Base-by-base conservation (phyloP, 768 basidiomycete genomes). In the Tylopilus vinaceipallidus region DNA sequence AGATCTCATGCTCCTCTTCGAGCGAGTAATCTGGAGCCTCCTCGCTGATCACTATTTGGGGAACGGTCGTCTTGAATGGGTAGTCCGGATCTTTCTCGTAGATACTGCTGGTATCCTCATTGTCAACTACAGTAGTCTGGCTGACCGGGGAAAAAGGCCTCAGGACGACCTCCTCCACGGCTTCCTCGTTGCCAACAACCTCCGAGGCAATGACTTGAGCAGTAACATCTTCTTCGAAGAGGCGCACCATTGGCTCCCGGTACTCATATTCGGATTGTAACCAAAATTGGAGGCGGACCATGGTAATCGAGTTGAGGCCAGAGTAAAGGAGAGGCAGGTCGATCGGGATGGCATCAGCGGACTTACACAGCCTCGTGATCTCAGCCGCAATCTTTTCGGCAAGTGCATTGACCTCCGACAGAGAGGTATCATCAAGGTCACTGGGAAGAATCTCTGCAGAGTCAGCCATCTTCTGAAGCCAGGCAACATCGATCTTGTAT, bases 341-440 rank as follows among this genome's bases (percentile, higher is more conserved):
- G 36, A 59, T 58, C 30, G 61, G 51, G 35, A 71, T 48, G 39
- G 64, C 60, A 13, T 54, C 50, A 23, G 46, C 41, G 41, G 65
- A 60, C 42, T 62, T 62, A 47, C 56, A 60, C 33, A 72, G 50
- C 33, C 49, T 56, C 24, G 62, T 59, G 34, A 71, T 50, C 56
- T 71, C 63, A 23, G 62, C 58, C 3, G 68, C 64, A 24, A 72
- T 70, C 36, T 60, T 62, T 56, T 63, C 64, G 29, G 71, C 69
- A 34, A 71, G 54, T 10, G 61, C 56, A 12, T 65, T 59, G 6
- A 55, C 39, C 22, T 45, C 29, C 27, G 62, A 65, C 13, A 44
- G 53, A 50, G 32, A 40, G 17, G 43, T 48, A 12, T 57, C 20
- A 10, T 54, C 54, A 34, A 5, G 41, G 13, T 33, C 14, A 12